These are phyloP conservation scores for Backusella luteola DNA, from an alignment of 192 early-diverging fungal species.

Conservation along the genomic window DNA sequence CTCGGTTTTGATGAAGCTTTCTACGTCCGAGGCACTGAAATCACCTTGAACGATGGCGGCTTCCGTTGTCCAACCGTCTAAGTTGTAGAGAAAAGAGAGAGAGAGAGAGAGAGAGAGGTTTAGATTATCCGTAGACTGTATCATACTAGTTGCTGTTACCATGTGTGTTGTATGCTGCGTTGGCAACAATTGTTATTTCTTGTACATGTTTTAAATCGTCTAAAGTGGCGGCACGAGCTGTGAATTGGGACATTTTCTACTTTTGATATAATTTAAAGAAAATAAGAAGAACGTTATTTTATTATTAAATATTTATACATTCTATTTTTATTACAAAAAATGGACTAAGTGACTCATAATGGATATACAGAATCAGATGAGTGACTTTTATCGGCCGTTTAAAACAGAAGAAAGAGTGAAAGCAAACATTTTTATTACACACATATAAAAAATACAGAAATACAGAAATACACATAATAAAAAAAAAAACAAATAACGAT, in stretches of 20 bases:
- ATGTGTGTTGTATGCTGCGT: conserved; percentile 12
- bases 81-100: too few relatives aligned
- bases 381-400: neutral
- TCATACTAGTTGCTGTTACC: neutral
- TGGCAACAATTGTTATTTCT: neutral
- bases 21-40: neutral
- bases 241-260: neutral
- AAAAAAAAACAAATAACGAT: neutral
- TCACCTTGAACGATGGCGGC: neutral
- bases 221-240: neutral
- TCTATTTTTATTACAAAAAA: neutral
- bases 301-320: neutral
- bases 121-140: too few relatives aligned
- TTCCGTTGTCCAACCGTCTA: conserved; percentile 17
- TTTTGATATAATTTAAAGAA: neutral
- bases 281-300: neutral
- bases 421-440: neutral
- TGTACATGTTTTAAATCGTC: neutral
- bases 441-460: neutral
- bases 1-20: neutral
- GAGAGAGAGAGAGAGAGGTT: too few relatives aligned
- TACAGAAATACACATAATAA: neutral
- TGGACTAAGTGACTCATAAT: neutral
- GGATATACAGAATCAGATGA: neutral
- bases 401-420: neutral